Base-by-base conservation (phyloP, 2,329 filamentous ascomycete genomes). In the Plenodomus biglobosus region DNA sequence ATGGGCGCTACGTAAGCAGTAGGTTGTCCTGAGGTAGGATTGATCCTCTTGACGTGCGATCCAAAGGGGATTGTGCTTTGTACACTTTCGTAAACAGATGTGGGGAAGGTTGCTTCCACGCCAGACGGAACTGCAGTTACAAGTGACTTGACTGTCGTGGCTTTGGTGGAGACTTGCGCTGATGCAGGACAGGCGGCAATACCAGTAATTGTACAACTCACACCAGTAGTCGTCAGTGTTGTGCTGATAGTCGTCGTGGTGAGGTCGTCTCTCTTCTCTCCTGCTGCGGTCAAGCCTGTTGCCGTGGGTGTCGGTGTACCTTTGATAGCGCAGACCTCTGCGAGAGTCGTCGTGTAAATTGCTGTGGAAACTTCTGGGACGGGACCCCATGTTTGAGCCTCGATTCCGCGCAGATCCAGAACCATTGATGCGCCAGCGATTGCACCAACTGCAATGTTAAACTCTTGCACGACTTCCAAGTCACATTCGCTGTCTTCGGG, bases 331-430 rank as follows among this genome's bases (percentile, higher is more conserved):
- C 80, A 83, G 1, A 65, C 65, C 20, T 74, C 68, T 0, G 71
- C 70, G 0, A 83, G 55, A 0, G 76, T 79, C 0, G 80, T 84
- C 55, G 76, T 81, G 55, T 74, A 84, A 35, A 85, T 70, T 0
- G 80, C 77, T 2, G 77, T 72, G 10, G 75, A 73, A 0, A 76
- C 79, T 17, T 67, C 60, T 0, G 78, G 75, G 0, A 71, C 62
- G 0, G 79, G 79, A 0, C 80, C 82, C 78, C 78, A 85, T 0
- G 74, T 77, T 13, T 75, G 56, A 0, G 57, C 53, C 4, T 44
- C 35, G 18, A 15, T 15, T 3, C 24, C 20, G 4, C 24, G 2
- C 1, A 30, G 18, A 1, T 64, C 66, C 3, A 82, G 41, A 1
- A 66, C 73, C 0, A 84, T 56, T 0, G 77, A 79, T 0, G 80